Base-by-base conservation (phyloP, 2,329 filamentous ascomycete species). In the Berkeleyomyces rouxiae region DNA sequence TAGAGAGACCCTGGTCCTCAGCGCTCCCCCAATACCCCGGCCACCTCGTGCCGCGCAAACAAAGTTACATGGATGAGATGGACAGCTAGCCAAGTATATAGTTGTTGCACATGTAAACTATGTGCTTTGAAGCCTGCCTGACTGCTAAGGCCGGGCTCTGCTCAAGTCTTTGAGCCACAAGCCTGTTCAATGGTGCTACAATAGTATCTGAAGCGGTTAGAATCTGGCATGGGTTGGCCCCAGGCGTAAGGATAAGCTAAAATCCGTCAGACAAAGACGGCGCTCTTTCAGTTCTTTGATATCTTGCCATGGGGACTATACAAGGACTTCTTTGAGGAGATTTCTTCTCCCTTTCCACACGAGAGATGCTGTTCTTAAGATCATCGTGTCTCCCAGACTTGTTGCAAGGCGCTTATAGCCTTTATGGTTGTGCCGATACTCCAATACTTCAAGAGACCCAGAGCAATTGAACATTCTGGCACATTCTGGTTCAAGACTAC, bases 201-300 rank as follows among this genome's bases (percentile, higher is more conserved):
- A n/a, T 31, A 16, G 13, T 31, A 3, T 16, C 51, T 31, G 39
- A 55, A 39, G n/a, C 16, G 51, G 51, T 2, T 55, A 55, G 33
- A 3, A 31, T 49, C n/a, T 11, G 16, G 23, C 58, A 59, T 42
- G 44, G 58, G 42, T n/a, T 46, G 23, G 58, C 58, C 58, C 58
- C 58, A 47, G 37, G 23, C 46, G 43, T 59, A n/a, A 59, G 58
- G 58, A 59, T 59, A 59, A 40, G 42, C 58, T 59, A 47, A 36
- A 46, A 46, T 9, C 11, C 36, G 51, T 55, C 13, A 46, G 42
- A 59, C 58, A 59, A 59, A 39, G 36, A 46, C 42, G 6, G 33
- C 51, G 36, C 16, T 55, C 51, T 55, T 55, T 55, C 33, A 55
- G 36, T 13, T 39, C n/a, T 37, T 39, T 36, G n/a, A 37, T 44